These are phyloP conservation scores for Phytophthora pinifolia DNA, from an alignment of 352 stramenopile species.

Conservation along the genomic window DNA sequence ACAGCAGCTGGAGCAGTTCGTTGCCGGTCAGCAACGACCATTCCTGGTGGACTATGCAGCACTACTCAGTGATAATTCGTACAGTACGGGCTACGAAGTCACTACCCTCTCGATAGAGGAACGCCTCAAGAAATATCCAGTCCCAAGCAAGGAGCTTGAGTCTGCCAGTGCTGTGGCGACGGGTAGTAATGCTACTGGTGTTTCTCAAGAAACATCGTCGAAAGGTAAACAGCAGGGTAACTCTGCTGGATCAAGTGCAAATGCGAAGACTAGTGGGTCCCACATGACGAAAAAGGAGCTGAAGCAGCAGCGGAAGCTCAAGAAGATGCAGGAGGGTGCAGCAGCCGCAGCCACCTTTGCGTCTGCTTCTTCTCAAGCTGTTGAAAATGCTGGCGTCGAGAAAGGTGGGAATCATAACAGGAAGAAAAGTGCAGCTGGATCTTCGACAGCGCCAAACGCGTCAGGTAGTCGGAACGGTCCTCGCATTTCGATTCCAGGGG, in stretches of 20 bases:
- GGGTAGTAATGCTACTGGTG: constrained; percentile 3
- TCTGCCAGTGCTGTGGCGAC: constrained; percentile 10
- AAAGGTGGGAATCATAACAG: constrained; percentile 23
- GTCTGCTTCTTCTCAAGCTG: constrained; percentile 8
- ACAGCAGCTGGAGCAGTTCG: constrained; percentile 58
- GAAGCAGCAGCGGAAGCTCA: constrained; percentile 71
- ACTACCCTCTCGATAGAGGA: constrained; percentile 66
- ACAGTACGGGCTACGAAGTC: constrained; percentile 76
- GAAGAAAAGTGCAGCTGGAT: constrained; percentile 27
- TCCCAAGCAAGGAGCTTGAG: constrained; percentile 45
- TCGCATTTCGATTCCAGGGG: constrained; percentile 33
- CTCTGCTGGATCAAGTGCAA: constrained; percentile 10
- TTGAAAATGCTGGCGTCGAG: constrained; percentile 18
- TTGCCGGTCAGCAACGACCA: constrained; percentile 71
- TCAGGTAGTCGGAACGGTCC: constrained; percentile 15
- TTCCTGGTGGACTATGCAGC: constrained; percentile 78
- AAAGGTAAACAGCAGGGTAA: constrained; percentile 29
- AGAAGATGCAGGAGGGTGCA: constrained; percentile 59
- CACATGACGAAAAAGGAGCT: constrained; percentile 65
- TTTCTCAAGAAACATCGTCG: constrained; percentile 17
- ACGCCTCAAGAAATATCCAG: constrained; percentile 50
- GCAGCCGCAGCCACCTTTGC: constrained; percentile 6
- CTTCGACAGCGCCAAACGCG: constrained; percentile 12
- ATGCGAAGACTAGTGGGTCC: constrained; percentile 25
- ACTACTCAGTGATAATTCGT: constrained; percentile 77